A percentile compares a stretch with the other conserved stretches of the same genome.
These are phyloP conservation scores for Emericellopsis terricola DNA, from an alignment of 495 filamentous ascomycete genomes.

Conservation along the genomic window DNA sequence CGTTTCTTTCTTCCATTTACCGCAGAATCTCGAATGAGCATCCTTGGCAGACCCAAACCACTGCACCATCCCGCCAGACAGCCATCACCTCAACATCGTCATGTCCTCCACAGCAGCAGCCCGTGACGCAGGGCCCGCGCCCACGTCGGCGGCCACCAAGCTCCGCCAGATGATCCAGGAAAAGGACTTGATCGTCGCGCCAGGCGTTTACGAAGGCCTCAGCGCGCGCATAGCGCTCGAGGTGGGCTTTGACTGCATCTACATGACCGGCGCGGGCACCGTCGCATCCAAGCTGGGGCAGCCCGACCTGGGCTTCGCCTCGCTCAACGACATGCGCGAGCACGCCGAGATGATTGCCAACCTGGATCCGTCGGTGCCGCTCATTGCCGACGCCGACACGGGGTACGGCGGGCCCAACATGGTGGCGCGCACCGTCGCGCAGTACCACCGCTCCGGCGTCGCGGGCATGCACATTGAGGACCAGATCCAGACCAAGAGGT, in stretches of 20 bases:
- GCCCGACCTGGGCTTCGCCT: slow-evolving; percentile 47
- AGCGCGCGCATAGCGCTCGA: slow-evolving; percentile 45
- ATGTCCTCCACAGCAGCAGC: no score
- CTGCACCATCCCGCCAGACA: no score
- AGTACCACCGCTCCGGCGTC: slow-evolving; percentile 49
- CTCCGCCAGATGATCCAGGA: slow-evolving; percentile 23
- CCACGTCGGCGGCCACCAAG: slow-evolving; percentile 25
- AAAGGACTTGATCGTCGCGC: slow-evolving; percentile 30
- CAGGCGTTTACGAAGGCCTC: slow-evolving; percentile 53
- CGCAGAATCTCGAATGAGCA: no score
- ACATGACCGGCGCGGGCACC: slow-evolving; percentile 59
- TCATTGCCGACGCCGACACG: slow-evolving; percentile 59
- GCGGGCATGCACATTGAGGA: slow-evolving; percentile 59
- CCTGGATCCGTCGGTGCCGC: slow-evolving; percentile 32
- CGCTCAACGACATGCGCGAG: slow-evolving; percentile 43
- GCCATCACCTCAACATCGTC: no score
- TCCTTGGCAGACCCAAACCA: no score
- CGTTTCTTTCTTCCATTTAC: no score
- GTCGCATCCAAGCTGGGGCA: slow-evolving; percentile 42
- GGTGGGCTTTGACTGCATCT: slow-evolving; percentile 41
- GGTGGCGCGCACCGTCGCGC: slow-evolving; percentile 41
- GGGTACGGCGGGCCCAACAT: slow-evolving; percentile 45
- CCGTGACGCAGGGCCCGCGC: no score
- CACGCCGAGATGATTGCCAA: slow-evolving; percentile 50
- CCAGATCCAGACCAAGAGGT: slow-evolving; percentile 47